Percentiles rank a stretch among this genome's conserved stretches.
Evolutionary conservation across 768 basidiomycete species (phyloP).

Genomic region (Termitomyces sp.): DNA sequence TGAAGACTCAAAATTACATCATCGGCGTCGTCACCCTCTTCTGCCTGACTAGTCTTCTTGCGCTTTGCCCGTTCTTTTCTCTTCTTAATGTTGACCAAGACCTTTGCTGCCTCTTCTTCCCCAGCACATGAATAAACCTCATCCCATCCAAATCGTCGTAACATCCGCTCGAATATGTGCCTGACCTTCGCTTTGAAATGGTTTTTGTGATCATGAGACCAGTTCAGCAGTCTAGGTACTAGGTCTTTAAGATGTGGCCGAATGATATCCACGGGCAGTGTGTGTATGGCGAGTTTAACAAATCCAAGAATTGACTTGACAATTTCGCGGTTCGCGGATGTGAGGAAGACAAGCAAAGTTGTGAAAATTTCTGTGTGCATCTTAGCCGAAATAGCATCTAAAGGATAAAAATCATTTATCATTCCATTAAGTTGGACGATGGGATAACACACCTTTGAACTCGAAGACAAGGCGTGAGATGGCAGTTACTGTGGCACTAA

Average conservation of each 20-base stretch:
- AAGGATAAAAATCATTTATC: background rate
- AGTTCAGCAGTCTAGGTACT: slow-evolving; percentile 80
- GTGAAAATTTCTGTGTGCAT: slow-evolving; percentile 84
- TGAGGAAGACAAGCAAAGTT: slow-evolving; percentile 87
- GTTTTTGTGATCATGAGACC: slow-evolving; percentile 98
- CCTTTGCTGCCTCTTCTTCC: slow-evolving; percentile 82
- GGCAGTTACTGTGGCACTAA: slow-evolving; percentile 93
- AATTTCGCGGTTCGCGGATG: slow-evolving; percentile 94
- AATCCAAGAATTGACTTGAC: slow-evolving; percentile 96
- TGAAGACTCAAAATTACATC: slow-evolving; percentile 13
- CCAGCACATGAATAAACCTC: slow-evolving; percentile 72
- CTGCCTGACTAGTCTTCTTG: slow-evolving; percentile 65
- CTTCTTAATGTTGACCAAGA: slow-evolving; percentile 92
- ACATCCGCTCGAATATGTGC: slow-evolving; percentile 95
- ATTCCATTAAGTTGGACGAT: background rate
- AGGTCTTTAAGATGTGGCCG: slow-evolving; percentile 74
- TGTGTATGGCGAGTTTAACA: slow-evolving; percentile 89
- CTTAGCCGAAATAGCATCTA: slow-evolving; percentile 63
- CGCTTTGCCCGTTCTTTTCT: slow-evolving; percentile 91
- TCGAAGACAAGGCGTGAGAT: slow-evolving; percentile 94
- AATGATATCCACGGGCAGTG: slow-evolving; percentile 67
- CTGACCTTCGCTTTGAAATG: slow-evolving; percentile 97
- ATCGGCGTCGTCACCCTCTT: slow-evolving; percentile 61
- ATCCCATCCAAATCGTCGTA: slow-evolving; percentile 87
- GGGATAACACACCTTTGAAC: slow-evolving; percentile 69